These are phyloP conservation scores for Leccinum subgranulosum DNA, from an alignment of 768 basidiomycete genomes.

Conservation along the genomic window DNA sequence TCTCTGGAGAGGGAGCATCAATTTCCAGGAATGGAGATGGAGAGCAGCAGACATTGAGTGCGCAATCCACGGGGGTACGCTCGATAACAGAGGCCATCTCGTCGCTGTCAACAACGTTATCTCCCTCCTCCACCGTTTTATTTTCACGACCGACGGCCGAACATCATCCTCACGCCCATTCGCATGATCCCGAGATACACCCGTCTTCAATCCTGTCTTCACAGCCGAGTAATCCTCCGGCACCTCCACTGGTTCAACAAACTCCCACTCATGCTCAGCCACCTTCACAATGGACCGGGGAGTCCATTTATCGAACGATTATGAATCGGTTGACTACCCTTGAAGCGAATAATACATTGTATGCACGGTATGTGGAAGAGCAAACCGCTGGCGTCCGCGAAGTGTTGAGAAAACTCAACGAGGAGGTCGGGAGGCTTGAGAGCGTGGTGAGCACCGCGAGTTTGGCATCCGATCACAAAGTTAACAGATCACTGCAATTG, in stretches of 20 bases:
- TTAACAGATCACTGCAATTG: background rate
- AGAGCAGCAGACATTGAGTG: background rate
- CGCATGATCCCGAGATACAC: conserved; percentile 6
- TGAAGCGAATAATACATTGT: conserved; percentile 84
- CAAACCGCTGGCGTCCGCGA: conserved; percentile 76
- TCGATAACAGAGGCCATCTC: conserved; percentile 25
- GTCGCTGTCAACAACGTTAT: conserved; percentile 9
- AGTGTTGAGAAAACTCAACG: conserved; percentile 67
- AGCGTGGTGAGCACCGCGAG: conserved; percentile 55
- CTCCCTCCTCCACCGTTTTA: conserved; percentile 4
- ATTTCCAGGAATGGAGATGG: background rate
- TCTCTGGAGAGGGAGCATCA: background rate
- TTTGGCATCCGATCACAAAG: background rate
- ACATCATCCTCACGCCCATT: background rate
- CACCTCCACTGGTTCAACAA: conserved; percentile 1
- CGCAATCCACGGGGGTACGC: background rate
- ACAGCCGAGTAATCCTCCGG: conserved; percentile 3
- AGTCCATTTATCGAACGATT: conserved; percentile 95
- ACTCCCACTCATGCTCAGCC: conserved; percentile 1
- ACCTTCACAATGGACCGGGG: conserved; percentile 44
- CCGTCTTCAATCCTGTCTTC: background rate
- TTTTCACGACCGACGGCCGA: background rate
- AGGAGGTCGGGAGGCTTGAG: conserved; percentile 76
- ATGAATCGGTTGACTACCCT: conserved; percentile 87
- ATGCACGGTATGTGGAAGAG: conserved; percentile 84